phyloP scores from a whole-genome alignment of 1,139 yeast genomes.

The Blastobotrys ciferrii region DNA sequence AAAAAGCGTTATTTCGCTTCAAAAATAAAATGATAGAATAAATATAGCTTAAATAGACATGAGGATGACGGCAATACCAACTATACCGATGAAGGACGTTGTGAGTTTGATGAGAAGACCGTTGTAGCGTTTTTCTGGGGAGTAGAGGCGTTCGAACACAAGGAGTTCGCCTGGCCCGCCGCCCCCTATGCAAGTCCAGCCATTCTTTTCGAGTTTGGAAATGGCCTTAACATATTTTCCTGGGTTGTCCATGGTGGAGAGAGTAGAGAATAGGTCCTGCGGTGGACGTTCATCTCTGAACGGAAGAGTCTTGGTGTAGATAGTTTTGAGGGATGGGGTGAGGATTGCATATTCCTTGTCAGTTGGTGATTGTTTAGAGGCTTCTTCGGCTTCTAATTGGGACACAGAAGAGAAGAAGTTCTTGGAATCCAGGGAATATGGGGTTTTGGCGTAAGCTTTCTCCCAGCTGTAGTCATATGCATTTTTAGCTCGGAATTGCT shows the following conservation, averaged over 20 bases:
- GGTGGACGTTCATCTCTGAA: constrained; percentile 37
- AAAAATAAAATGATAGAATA: neutral
- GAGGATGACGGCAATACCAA: constrained; percentile 14
- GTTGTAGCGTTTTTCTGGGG: constrained; percentile 19
- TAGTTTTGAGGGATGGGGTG: constrained; percentile 44
- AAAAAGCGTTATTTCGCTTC: too few relatives aligned
- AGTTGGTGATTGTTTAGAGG: constrained; percentile 3
- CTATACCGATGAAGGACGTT: constrained; percentile 13
- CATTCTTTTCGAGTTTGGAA: constrained; percentile 40
- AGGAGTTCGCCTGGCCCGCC: constrained; percentile 39
- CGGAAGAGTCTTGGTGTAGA: constrained; percentile 44
- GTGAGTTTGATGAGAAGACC: constrained; percentile 20
- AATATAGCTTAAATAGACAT: constrained; percentile 8
- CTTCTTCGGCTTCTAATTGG: constrained; percentile 3
- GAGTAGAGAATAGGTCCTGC: constrained; percentile 47
- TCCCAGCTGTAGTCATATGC: constrained; percentile 56
- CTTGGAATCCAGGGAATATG: constrained; percentile 44
- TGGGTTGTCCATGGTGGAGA: constrained; percentile 42
- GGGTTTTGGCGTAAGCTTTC: constrained; percentile 32
- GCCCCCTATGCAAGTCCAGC: constrained; percentile 51
- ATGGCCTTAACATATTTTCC: constrained; percentile 37
- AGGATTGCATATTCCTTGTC: constrained; percentile 47
- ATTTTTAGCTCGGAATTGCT: constrained; percentile 47
- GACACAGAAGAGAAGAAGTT: constrained; percentile 53
- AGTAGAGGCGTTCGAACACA: constrained; percentile 37